A percentile compares a stretch with the other conserved stretches of the same genome.
These are phyloP conservation scores for Aristolochia contorta DNA, from an alignment of 164 flowering plant species.

Conservation along the genomic window DNA sequence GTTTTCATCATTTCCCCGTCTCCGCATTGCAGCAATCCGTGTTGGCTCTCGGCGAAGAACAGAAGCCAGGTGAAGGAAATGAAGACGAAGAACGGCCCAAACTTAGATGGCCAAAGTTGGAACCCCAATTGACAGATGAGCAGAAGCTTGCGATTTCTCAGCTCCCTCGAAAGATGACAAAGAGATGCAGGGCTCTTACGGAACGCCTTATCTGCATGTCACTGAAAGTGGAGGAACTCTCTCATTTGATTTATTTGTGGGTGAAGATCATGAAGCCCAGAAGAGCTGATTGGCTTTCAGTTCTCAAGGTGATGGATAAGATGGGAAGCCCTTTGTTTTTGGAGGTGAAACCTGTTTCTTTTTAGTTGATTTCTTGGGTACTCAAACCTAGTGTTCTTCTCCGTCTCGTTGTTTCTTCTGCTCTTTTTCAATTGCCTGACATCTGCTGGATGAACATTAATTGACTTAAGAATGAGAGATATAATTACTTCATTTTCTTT, in stretches of 20 bases:
- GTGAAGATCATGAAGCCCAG: conserved; percentile 72
- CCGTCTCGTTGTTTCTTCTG: neutral
- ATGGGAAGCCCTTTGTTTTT: conserved; percentile 47
- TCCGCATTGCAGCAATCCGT: neutral
- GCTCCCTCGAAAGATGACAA: conserved; percentile 55
- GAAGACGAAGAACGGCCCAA: conserved; percentile 23
- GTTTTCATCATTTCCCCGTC: conserved; percentile 1
- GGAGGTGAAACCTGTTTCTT: conserved; percentile 31
- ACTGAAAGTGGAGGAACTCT: conserved; percentile 19
- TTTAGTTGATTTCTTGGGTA: neutral
- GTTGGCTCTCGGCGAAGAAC: neutral
- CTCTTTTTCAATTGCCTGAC: neutral
- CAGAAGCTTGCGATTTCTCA: conserved; percentile 44
- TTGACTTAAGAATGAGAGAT: too few species aligned
- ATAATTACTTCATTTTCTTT: too few species aligned
- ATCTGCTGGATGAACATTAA: too few species aligned
- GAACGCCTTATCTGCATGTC: conserved; percentile 62
- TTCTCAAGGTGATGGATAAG: conserved; percentile 51
- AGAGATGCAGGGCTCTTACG: conserved; percentile 64
- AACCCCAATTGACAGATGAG: conserved; percentile 32
- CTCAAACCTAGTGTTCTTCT: neutral
- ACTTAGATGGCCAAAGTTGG: conserved; percentile 50
- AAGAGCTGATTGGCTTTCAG: conserved; percentile 81
- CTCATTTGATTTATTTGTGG: conserved; percentile 54
- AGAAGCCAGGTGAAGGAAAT: neutral